phyloP scores from a whole-genome alignment of 257 asterid genomes.

The Solanum rostratum region DNA sequence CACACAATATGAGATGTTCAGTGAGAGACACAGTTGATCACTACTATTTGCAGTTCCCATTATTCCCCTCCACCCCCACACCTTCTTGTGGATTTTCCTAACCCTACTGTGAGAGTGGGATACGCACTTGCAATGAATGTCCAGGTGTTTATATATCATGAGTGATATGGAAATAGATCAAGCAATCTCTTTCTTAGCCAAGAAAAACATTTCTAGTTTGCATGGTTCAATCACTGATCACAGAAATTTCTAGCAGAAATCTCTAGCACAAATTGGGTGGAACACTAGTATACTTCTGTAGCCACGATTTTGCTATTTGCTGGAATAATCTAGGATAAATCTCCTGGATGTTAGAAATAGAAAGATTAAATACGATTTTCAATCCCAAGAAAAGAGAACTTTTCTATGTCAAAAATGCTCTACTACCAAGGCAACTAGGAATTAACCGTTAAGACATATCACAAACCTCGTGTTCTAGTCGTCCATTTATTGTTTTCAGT shows the following conservation, averaged over 20 bases:
- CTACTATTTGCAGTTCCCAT: not conserved
- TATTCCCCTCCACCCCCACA: not conserved
- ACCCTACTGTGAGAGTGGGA: not conserved
- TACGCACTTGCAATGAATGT: not conserved
- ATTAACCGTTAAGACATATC: not conserved
- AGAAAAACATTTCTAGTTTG: not conserved
- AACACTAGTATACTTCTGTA: not conserved
- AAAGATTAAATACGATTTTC: not conserved
- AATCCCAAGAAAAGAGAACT: not conserved
- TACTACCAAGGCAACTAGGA: not conserved
- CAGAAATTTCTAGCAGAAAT: not conserved
- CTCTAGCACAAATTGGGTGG: not conserved
- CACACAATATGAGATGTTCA: not conserved
- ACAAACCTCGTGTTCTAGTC: not conserved
- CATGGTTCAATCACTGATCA: not conserved
- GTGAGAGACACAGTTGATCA: not conserved
- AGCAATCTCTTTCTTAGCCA: not conserved
- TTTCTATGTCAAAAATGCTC: not conserved
- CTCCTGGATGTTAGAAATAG: not conserved
- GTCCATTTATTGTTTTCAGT: not conserved
- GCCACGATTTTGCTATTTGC: not conserved
- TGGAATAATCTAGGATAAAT: not conserved
- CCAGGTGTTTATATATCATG: not conserved
- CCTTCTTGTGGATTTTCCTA: not conserved
- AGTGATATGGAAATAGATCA: not conserved